Base-by-base conservation (phyloP, 768 basidiomycete species). In the Erythrobasidium yunnanense region DNA sequence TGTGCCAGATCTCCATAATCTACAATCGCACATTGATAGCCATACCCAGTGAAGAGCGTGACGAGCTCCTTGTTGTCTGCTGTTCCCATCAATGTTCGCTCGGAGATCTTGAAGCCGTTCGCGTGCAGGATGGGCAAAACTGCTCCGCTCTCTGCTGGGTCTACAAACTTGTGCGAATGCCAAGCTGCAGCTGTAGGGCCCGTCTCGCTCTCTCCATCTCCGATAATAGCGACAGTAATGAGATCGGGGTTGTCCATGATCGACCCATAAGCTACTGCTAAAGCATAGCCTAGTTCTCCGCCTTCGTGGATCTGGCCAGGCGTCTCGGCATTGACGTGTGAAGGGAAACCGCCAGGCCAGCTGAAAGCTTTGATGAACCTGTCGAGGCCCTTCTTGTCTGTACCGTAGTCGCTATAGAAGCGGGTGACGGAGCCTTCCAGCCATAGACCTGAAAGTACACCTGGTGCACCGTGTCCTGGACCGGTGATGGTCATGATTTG, bases 231-330 rank as follows among this genome's bases (percentile, higher is more conserved):
- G 52, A 84, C 81, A 20, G 86, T 83, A 71, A 92, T 81, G 18
- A 90, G 83, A 73, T 91, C 81, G 6, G 89, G 90, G 69, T 88
- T 85, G 75, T 95, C 90, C 87, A 93, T 90, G 70, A 88, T 84
- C 25, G 87, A 85, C 34, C 90, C 90, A 72, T 88, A 92, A 0
- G 88, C 81, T 7, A 89, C 89, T 45, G 84, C 68, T n/a, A 68
- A 63, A n/a, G 68, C 68, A 45, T 92, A 93, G 6, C 90, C 90
- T 15, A 92, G 81, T 75, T 92, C 90, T 15, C 80, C 79, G 58
- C 90, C 90, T 77, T 95, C 90, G 71, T 95, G 90, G 68, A 95
- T 92, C 2, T 83, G 81, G 4, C 90, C 90, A 20, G 90, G 90
- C 0, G 88, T 90, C 75, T 88, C 83, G 0, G 89, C 86, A 60